Evolutionary conservation across 306 rosid species (phyloP), one percentile per base, ranked within the genome.

Genomic region (Cucurbita pepo): DNA sequence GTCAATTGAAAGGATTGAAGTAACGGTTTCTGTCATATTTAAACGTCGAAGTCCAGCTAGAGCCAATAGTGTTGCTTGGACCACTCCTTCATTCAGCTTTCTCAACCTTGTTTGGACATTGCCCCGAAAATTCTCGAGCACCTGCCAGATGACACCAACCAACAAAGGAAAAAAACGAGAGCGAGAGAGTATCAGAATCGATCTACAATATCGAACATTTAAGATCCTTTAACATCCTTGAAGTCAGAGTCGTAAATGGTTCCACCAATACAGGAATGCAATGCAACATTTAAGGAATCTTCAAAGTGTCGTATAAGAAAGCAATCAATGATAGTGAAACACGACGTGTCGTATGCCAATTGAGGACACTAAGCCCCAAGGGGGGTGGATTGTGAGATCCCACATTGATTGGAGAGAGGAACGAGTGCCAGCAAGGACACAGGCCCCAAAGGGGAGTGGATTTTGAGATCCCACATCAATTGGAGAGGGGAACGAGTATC

Each of bases 41-140:
- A 94, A 83, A 59, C 99, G 99, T 59, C 83, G 88, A 44, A 94
- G 91, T 70, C 99, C 97, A 76, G 99, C 99, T 73, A 94, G 78
- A 9, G 97, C 99, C 86, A 94, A 80, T 52, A 94, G 73, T n/a
- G 99, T 94, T 67, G 99, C 99, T 78, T 91, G 87, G 81, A 94
- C 99, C 57, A 89, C 95, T 54, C 93, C 96, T 66, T 91, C 96
- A 44, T 70, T 84, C 69, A 94, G 89, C 74, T 94, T 94, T 83
- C 67, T 91, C 81, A 94, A 72, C 52, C 99, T 83, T 52, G 97
- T 85, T 78, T 94, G 97, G 75, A 94, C 99, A 77, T 94, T 94
- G 19, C 99, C 99, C n/a, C 99, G 88, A 73, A 91, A 94, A 76
- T 94, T 94, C 52, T 94, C 97, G 73, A 74, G 87, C 77, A 91